Base-by-base conservation (phyloP, 495 filamentous ascomycete species). In the Viridothelium virens region DNA sequence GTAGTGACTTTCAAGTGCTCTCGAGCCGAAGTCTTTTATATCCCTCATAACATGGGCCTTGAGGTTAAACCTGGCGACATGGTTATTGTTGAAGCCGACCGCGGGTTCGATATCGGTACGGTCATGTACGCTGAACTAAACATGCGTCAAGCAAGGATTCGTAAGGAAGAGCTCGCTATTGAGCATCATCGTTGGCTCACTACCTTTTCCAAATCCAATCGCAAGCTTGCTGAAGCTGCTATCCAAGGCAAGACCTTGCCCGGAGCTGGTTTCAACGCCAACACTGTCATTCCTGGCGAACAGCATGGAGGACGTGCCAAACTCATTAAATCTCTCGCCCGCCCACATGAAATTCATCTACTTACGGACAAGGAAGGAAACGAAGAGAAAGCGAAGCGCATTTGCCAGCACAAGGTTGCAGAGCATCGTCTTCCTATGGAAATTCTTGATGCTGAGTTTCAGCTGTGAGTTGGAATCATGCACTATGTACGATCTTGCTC, bases 371-470 rank as follows among this genome's bases (percentile, higher is more conserved):
- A 98, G 74, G 94, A 98, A 78, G 94, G 92, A 38, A 92, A 92
- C 66, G 94, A 98, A 75, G 95, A 95, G 41, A 98, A 97, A 73
- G 94, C 94, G 14, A 97, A 97, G 79, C 86, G 94, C 34, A 87
- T 96, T 56, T 97, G 91, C 71, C 92, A 96, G 79, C 89, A 93
- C 71, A 98, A 98, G 75, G 95, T 96, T 46, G 87, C 85, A 59
- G 94, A 97, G 71, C 92, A 97, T 77, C 88, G 90, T 50, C 83
- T 98, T 11, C 90, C 92, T 66, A 97, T 98, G 94, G 94, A 98
- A 73, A 97, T 98, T 66, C 84, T 98, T 14, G 94, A 98, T 77
- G 94, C 94, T n/a, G 94, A 98, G 76, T 98, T 96, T 75, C 94
- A 98, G 73, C 91, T 96, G 94, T 96, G 81, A 84, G 91, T 75